Base-by-base conservation (phyloP, 768 basidiomycete species). In the Podaxis pistillaris region DNA sequence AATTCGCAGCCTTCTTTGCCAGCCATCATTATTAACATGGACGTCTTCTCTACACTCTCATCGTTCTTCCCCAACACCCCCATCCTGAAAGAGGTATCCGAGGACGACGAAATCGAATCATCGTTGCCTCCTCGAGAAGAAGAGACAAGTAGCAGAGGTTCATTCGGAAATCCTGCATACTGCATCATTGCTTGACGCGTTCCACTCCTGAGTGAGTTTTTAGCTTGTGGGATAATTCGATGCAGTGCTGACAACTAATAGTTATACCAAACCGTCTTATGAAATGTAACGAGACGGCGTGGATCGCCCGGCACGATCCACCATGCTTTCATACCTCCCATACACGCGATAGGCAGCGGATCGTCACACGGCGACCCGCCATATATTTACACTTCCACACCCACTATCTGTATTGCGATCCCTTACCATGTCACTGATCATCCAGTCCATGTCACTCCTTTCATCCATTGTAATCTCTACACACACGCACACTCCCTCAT, bases 11-110 rank as follows among this genome's bases (percentile, higher is more conserved):
- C 19, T 19, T 55, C 36, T 9, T 22, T 36, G 2, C 53, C 53
- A 33, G 26, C 53, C n/a, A 30, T 15, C 28, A 17, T 19, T 37
- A 38, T 55, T 56, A 24, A 36, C 51, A 62, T 62, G 60, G 60
- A 62, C 53, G 60, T 30, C 44, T 62, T 62, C 53, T 24, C 41
- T 30, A 62, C 53, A 6, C 44, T 62, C 40, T 55, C 52, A 13
- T 47, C 52, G 2, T 33, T 62, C 40, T 24, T 56, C 41, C 37
- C 53, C 30, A n/a, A 12, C 24, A 17, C 52, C 36, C 33, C 60
- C 11, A 19, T 44, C 11, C 41, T 59, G 22, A 26, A 47, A 15
- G 22, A 36, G 22, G 3, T n/a, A 12, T 15, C 38, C 19, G 33
- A 24, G 2, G 49, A 26, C 0, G 60, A 62, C 4, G 44, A 55